Evolutionary conservation across 2,329 filamentous ascomycete genomes (phyloP).

Genomic region (Aspergillus clavatus): DNA sequence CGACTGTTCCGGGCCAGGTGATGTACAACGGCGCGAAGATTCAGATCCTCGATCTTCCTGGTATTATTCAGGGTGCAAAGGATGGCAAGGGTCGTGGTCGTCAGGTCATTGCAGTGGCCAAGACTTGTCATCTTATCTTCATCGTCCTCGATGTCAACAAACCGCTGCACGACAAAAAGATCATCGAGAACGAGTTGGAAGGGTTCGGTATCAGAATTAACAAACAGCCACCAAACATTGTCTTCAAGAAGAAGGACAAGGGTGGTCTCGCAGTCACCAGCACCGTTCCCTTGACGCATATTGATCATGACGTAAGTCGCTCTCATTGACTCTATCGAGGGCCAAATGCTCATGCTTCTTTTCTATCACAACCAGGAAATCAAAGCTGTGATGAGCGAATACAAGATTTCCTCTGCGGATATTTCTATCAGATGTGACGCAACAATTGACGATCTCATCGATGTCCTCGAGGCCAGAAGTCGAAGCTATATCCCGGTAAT

Average conservation of each 20-base stretch:
- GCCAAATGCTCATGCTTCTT: constrained; percentile 10
- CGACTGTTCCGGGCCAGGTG: constrained; percentile 93
- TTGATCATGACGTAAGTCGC: constrained; percentile 66
- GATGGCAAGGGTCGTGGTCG: constrained; percentile 96
- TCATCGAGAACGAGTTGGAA: constrained; percentile 93
- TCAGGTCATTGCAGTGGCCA: constrained; percentile 97
- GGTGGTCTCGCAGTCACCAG: constrained; percentile 94
- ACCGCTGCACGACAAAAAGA: constrained; percentile 89
- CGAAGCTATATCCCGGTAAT: constrained; percentile 98
- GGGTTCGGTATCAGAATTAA: constrained; percentile 98
- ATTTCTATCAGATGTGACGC: constrained; percentile 97
- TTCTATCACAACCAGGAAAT: constrained; percentile 72
- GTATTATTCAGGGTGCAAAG: constrained; percentile 98
- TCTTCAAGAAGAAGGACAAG: constrained; percentile 99
- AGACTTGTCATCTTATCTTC: constrained; percentile 98
- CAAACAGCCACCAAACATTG: constrained; percentile 93
- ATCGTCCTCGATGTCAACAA: constrained; percentile 99
- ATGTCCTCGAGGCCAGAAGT: constrained; percentile 88
- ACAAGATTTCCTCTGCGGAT: constrained; percentile 92
- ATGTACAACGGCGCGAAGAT: constrained; percentile 95
- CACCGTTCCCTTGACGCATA: constrained; percentile 85
- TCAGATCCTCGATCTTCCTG: constrained; percentile 95
- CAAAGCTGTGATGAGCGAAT: constrained; percentile 95
- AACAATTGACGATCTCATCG: constrained; percentile 94
- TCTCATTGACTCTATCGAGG: neutral